These are phyloP conservation scores for Diplodia mutila DNA, from an alignment of 2,329 filamentous ascomycete species.

Conservation along the genomic window DNA sequence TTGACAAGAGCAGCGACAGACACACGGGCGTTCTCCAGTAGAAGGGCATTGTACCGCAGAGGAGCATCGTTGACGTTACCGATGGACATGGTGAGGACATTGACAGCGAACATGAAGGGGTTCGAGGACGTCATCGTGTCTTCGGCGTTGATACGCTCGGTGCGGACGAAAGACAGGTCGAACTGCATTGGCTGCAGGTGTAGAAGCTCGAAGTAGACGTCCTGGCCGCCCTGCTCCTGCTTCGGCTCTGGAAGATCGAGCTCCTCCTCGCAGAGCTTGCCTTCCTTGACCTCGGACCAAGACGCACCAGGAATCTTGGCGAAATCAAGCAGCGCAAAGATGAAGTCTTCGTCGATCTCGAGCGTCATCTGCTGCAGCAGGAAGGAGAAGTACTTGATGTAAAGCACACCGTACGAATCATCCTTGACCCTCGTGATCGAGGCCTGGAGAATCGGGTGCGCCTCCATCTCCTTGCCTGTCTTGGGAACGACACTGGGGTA, in stretches of 20 bases:
- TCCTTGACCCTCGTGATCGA: conserved; percentile 96
- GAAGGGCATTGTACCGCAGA: conserved; percentile 86
- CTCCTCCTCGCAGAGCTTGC: conserved; percentile 83
- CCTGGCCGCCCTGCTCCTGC: conserved; percentile 80
- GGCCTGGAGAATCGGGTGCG: conserved; percentile 90
- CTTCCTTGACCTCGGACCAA: conserved; percentile 82
- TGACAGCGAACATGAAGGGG: conserved; percentile 98
- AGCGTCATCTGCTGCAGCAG: conserved; percentile 97
- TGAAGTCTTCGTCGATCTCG: conserved; percentile 97
- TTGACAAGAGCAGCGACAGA: conserved; percentile 81
- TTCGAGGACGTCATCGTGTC: conserved; percentile 87
- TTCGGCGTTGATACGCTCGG: conserved; percentile 93
- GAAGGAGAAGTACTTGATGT: conserved; percentile 96
- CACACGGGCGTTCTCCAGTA: conserved; percentile 93
- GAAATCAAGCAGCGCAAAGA: conserved; percentile 94
- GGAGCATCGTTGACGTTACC: conserved; percentile 99
- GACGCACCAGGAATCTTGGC: conserved; percentile 88
- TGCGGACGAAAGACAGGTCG: conserved; percentile 94
- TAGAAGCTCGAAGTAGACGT: conserved; percentile 96
- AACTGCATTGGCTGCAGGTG: conserved; percentile 99
- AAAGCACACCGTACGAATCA: conserved; percentile 94
- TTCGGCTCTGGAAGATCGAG: conserved; percentile 92
- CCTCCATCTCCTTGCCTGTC: conserved; percentile 92
- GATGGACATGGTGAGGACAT: conserved; percentile 98
- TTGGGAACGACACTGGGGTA: conserved; percentile 98